Evolutionary conservation across 257 asterid genomes (phyloP), one percentile per base, ranked within the genome.

Genomic region (Verbascum thapsus): DNA sequence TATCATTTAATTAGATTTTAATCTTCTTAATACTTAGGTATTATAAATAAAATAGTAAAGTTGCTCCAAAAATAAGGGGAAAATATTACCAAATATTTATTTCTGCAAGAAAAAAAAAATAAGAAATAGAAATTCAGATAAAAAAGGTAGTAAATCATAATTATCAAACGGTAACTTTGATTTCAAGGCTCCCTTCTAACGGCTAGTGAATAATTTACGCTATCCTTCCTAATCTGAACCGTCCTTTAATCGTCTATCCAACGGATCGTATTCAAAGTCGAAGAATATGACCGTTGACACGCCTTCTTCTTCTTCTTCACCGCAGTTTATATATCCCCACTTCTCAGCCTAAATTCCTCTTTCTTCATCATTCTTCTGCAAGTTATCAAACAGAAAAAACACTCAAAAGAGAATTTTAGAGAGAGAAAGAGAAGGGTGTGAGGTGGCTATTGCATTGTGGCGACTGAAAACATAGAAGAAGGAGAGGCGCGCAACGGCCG

Each of bases 401-500:
- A 12, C 5, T 3, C 45, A 19, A 3, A 2, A 13, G 13, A 0
- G 40, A 35, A 19, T 20, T 3, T 0, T 7, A 19, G 17, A 47
- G 53, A 72, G 53, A 53, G 38, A 20, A 37, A 55, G 13, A 16
- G 8, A 30, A 22, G 48, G 20, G 42, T 60, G 16, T 13, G 47
- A 17, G 34, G 16, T 2, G 5, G 10, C 8, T 9, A 3, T 47
- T 56, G 69, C 74, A 85, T 44, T 13, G 96, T 88, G 96, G 96
- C 91, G 85, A 76, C 83, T 58, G 76, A 68, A 55, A 72, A 69
- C 56, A 55, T 57, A 18, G 78, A 61, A 69, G 80, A 68, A 74
- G 85, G 81, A 69, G 89, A 74, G 87, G 71, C 82, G 76, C 81
- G 69, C 47, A 78, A 79, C 67, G 84, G 95, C 73, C 88, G 91